phyloP scores from a whole-genome alignment of 139 green algal genomes.

The Trebouxia sp. region DNA sequence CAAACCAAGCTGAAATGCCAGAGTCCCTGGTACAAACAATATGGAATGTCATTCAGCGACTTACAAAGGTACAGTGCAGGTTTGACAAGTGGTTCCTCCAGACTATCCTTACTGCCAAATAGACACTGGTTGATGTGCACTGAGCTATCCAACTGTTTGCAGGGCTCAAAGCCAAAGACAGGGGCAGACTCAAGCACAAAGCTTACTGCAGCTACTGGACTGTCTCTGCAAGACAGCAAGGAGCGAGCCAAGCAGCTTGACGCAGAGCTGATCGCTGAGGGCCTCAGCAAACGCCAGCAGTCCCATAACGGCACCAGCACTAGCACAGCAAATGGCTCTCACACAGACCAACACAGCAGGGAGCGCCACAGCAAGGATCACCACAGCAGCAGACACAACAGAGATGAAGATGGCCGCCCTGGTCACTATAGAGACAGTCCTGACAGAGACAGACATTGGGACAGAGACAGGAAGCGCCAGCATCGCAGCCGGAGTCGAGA shows the following conservation, averaged over 20 bases:
- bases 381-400: constrained; percentile 30
- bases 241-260: constrained; percentile 75
- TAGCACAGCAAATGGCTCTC: not conserved
- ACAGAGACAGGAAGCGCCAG: constrained; percentile 18
- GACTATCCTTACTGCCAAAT: too few species aligned
- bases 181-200: not conserved
- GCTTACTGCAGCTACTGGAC: constrained; percentile 4
- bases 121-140: too few species aligned
- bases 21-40: constrained; percentile 83
- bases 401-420: not conserved
- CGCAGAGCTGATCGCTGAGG: constrained; percentile 63
- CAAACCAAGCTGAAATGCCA: constrained; percentile 81
- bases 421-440: constrained; percentile 38
- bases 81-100: too few species aligned
- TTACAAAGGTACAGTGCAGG: constrained; percentile 45
- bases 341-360: not conserved
- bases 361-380: constrained; percentile 16
- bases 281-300: not conserved
- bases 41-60: constrained; percentile 82
- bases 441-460: constrained; percentile 33
- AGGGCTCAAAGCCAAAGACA: not conserved
- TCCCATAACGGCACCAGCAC: not conserved
- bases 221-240: constrained; percentile 30
- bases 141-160: not conserved
- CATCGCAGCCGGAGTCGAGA: constrained; percentile 17